Percentiles rank a stretch among this genome's conserved stretches.
phyloP scores from a whole-genome alignment of 2,329 filamentous ascomycete species.

The Xylariomycetidae sp. region DNA sequence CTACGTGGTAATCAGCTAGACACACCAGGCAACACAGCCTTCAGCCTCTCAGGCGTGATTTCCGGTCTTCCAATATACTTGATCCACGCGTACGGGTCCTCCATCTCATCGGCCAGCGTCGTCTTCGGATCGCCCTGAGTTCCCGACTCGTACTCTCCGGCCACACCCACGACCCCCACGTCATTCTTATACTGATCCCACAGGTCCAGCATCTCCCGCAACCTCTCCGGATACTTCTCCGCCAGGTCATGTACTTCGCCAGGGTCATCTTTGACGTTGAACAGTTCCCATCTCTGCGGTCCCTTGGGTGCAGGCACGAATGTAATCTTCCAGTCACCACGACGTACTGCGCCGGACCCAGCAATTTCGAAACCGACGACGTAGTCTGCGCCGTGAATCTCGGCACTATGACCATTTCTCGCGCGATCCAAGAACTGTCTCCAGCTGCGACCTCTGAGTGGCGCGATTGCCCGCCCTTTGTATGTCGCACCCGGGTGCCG shows the following conservation, averaged over 20 bases:
- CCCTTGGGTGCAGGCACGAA: conserved; percentile 11
- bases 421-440: conserved; percentile 13
- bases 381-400: conserved; percentile 6
- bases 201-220: conserved; percentile 8
- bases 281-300: conserved; percentile 12
- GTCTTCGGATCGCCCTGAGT: conserved; percentile 4
- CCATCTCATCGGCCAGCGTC: conserved; percentile 10
- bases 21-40: conserved; percentile 6
- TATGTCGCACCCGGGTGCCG: conserved; percentile 26
- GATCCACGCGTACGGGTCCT: conserved; percentile 14
- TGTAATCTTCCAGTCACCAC: conserved; percentile 11
- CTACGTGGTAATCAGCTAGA: too few relatives aligned
- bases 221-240: conserved; percentile 2
- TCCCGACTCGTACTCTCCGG: conserved; percentile 4
- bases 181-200: conserved; percentile 20
- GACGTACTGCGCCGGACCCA: conserved; percentile 9
- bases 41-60: conserved; percentile 8
- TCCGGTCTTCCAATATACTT: conserved; percentile 13
- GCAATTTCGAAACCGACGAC: conserved; percentile 7
- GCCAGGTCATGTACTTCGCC: conserved; percentile 10
- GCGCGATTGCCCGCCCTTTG: conserved; percentile 13
- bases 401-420: neutral
- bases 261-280: conserved; percentile 10
- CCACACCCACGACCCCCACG: conserved; percentile 13
- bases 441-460: conserved; percentile 14